Base-by-base conservation (phyloP, 139 green algal species). In the Ostreobium quekettii region DNA sequence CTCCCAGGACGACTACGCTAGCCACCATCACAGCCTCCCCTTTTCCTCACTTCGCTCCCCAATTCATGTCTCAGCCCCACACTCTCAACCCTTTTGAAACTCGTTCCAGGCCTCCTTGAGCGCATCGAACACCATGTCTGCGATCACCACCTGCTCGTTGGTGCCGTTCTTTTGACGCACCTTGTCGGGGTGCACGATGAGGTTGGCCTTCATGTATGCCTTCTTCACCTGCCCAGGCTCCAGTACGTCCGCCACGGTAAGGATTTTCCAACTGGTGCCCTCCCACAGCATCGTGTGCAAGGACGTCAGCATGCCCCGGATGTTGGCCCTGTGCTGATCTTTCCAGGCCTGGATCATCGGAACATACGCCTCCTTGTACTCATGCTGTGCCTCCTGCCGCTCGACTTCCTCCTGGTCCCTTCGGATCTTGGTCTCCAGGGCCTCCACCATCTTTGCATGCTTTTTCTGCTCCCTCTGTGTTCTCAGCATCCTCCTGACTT, bases 281-380 rank as follows among this genome's bases (percentile, higher is more conserved):
- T 91, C 78, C 91, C 91, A 97, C 69, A 97, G 68, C 69, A 97
- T 87, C 1, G 80, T 89, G 69, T 95, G 78, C 68, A 97, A 72
- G 2, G 74, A 87, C 56, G 74, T 78, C 61, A 97, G 77, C 77
- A 97, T 77, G 0, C 86, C 88, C 5, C 90, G 83, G 42, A 97
- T 89, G 75, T 97, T 97, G 31, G 81, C 78, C 73, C 83, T 88
- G 64, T 86, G 79, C 71, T 78, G 83, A 56, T 77, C 85, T 74
- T 80, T 86, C 88, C 88, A 95, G 1, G 64, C 64, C 2, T 89
- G 76, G 2, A 95, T 83, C 32, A 78, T 73, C 5, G 79, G 74
- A 49, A 77, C 76, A 47, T 86, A 65, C 30, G 67, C 53, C 24
- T 80, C 71, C 30, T 90, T 83, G 36, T 90, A 77, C 30, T 70